Evolutionary conservation across 108 stramenopile species (phyloP).

Genomic region (Skeletonema costatum): DNA sequence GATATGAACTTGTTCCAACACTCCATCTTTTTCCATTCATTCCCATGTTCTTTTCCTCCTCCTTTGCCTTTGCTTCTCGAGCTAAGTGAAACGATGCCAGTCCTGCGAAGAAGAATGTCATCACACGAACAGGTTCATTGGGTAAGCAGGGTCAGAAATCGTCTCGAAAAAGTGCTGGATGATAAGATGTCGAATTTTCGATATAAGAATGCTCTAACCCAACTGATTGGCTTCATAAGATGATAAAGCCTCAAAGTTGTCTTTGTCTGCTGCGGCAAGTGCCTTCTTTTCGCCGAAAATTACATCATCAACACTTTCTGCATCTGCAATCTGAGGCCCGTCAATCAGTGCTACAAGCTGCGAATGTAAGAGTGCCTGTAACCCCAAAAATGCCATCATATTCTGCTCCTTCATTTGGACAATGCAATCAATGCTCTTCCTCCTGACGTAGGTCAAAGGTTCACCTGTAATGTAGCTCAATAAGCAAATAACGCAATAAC

Average conservation of each 20-base stretch:
- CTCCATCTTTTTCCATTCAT: neutral
- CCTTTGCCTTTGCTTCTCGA: neutral
- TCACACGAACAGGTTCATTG: neutral
- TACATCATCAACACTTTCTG: neutral
- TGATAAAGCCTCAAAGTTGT: neutral
- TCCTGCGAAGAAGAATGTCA: neutral
- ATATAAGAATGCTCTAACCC: slow-evolving; percentile 1
- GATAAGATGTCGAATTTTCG: neutral
- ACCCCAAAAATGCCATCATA: neutral
- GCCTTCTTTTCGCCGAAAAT: neutral
- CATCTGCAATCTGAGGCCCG: neutral
- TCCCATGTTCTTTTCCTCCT: neutral
- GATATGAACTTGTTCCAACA: neutral
- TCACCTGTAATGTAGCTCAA: slow-evolving; percentile 15
- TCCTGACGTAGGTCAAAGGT: neutral
- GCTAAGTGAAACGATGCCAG: slow-evolving; percentile 1
- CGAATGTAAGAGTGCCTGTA: neutral
- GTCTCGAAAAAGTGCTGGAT: neutral
- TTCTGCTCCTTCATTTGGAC: slow-evolving; percentile 6
- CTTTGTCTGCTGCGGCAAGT: neutral
- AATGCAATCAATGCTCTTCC: slow-evolving; percentile 6
- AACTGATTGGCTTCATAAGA: neutral
- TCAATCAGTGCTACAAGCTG: neutral
- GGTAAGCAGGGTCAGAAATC: neutral
- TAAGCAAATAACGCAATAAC: neutral